Percentiles rank a stretch among this genome's conserved stretches.
Evolutionary conservation across 2,329 filamentous ascomycete genomes (phyloP).

Genomic region (Aspergillus cejpii): DNA sequence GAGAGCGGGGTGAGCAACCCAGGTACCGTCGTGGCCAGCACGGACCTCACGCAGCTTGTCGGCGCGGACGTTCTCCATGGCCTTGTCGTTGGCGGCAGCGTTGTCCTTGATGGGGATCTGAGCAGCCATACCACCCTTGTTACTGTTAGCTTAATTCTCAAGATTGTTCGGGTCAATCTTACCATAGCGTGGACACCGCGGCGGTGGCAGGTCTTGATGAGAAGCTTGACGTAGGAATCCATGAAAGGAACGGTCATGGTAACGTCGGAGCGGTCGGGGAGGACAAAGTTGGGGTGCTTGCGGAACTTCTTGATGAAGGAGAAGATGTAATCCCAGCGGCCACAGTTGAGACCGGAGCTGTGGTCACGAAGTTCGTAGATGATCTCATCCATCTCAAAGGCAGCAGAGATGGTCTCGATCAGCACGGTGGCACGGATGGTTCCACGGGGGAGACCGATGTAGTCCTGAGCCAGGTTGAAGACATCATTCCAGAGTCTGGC

Average conservation of each 20-base stretch:
- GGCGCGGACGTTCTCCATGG: constrained; percentile 85
- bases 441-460: constrained; percentile 78
- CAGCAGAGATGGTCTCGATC: constrained; percentile 95
- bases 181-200: constrained; percentile 96
- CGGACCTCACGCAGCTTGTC: constrained; percentile 95
- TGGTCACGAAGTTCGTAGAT: constrained; percentile 98
- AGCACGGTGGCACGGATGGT: constrained; percentile 92
- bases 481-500: constrained; percentile 96
- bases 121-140: constrained; percentile 82
- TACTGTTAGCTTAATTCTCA: neutral
- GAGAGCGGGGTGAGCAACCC: constrained; percentile 94
- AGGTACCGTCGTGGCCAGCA: constrained; percentile 92
- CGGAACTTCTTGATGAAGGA: constrained; percentile 99
- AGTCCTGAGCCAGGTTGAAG: constrained; percentile 94
- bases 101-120: constrained; percentile 99
- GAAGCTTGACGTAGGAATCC: constrained; percentile 91
- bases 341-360: constrained; percentile 93
- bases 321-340: constrained; percentile 99
- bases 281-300: constrained; percentile 83
- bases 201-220: constrained; percentile 97
- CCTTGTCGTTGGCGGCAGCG: constrained; percentile 79
- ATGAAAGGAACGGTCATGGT: constrained; percentile 99
- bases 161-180: constrained; percentile 7
- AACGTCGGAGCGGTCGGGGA: constrained; percentile 82
- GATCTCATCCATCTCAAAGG: constrained; percentile 99